Percentiles rank a stretch among this genome's conserved stretches.
These are phyloP conservation scores for Arthrobotrys musiformis DNA, from an alignment of 2,329 filamentous ascomycete genomes.

Conservation along the genomic window DNA sequence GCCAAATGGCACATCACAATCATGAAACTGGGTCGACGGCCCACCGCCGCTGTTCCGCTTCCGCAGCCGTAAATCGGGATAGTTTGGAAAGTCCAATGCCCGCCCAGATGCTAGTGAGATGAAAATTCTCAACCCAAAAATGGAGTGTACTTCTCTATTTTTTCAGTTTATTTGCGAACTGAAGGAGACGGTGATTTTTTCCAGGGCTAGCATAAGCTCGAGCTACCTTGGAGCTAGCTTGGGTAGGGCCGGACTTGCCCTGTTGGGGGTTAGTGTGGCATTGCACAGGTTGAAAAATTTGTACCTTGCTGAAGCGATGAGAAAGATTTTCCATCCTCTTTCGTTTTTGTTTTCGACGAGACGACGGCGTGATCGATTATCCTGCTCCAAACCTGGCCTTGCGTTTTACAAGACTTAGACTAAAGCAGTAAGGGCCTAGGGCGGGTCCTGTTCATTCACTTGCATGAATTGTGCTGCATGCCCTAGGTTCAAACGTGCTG, in stretches of 20 bases:
- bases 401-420: constrained; percentile 45
- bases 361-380: constrained; percentile 44
- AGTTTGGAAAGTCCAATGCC: constrained; percentile 15
- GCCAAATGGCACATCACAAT: constrained; percentile 49
- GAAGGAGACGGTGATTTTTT: constrained; percentile 35
- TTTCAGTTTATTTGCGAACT: not conserved
- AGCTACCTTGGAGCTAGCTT: constrained; percentile 39
- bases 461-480: constrained; percentile 54
- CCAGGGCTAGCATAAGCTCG: constrained; percentile 36
- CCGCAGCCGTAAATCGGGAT: constrained; percentile 50
- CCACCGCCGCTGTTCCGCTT: constrained; percentile 56
- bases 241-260: constrained; percentile 33
- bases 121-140: constrained; percentile 30
- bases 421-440: constrained; percentile 50
- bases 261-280: constrained; percentile 36
- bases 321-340: constrained; percentile 46
- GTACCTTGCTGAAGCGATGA: constrained; percentile 56
- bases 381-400: constrained; percentile 46
- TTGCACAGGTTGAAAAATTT: constrained; percentile 39
- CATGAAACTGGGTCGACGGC: constrained; percentile 51
- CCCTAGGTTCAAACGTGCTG: constrained; percentile 54
- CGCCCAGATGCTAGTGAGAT: constrained; percentile 21
- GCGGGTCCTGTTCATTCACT: constrained; percentile 48
- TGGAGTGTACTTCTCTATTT: constrained; percentile 25
- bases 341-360: constrained; percentile 28